Evolutionary conservation across 305 asterid species (phyloP), one percentile per base, ranked within the genome.

Genomic region (Fraxinus baroniana): DNA sequence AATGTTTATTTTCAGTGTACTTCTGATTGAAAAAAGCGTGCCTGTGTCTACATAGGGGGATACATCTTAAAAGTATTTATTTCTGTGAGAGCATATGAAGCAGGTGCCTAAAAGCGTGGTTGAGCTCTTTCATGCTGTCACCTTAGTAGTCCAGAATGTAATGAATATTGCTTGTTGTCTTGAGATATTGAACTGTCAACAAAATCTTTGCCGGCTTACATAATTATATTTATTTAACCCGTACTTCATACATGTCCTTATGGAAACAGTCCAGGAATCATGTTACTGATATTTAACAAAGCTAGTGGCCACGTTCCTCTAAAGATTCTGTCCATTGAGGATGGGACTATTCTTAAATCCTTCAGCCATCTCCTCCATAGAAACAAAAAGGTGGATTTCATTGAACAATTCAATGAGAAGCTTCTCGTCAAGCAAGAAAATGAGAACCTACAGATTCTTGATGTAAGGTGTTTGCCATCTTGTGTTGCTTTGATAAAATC

Each of bases 391-490:
- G 99, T 95, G 88, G 99, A 95, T 92, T 95, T 95, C 89, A 95
- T 95, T n/a, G 99, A 95, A 83, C 99, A 95, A 89, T 95, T 95
- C 88, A 95, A 95, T 78, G 99, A 95, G 82, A 95, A 95, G 91
- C 98, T 95, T 86, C 93, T 95, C 33, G 98, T 95, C 90, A 95
- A 95, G 90, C 98, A 95, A 89, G 99, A 95, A 86, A 91, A 95
- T 72, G 99, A 95, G 90, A 93, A 95, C 83, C 98, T 95, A 41
- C 99, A 95, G 94, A 95, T 95, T 86, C 93, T 94, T 83, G 99
- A 95, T 84, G 99, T 94, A 82, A 91, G 94, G 85, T 10, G 15
- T 9, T 66, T 24, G 78, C 46, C 66, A 28, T 46, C 28, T 20
- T 37, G 6, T 37, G 20, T 72, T 36, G 8, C 30, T 77, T 36